Base-by-base conservation (phyloP, 805 yeast species). In the Candida sithepensis region DNA sequence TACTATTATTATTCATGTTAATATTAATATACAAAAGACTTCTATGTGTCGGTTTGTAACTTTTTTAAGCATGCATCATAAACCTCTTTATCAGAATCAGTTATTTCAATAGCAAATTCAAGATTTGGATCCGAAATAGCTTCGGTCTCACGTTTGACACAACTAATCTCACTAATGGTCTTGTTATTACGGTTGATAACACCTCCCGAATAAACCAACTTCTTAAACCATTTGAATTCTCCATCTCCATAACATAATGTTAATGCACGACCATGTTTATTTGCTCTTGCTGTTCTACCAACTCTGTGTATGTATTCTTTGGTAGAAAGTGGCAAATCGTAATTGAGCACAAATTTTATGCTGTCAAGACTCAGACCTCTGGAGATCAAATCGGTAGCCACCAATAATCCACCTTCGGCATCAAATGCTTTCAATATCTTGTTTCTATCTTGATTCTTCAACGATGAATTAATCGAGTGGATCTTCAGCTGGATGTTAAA, bases 211-310 rank as follows among this genome's bases (percentile, higher is more conserved):
- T 63, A 65, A 57, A 73, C 73, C 26, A 76, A 57, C 46, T 66
- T 74, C 43, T 71, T 71, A 50, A 75, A 74, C 85, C 88, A 85
- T 54, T 75, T 81, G 43, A 71, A 73, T 57, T 94, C 98, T 45
- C 90, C 91, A 46, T 79, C 80, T 24, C 96, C 95, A 49, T 81
- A 73, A n/a, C 83, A 72, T 22, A 92, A 64, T 41, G 81, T 85
- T 62, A 82, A 78, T 0, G 96, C 96, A 33, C 71, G 69, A 62
- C 99, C 99, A 0, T 55, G 44, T 32, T 82, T 78, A 44, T 85
- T 84, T 2, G 99, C 99, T 69, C 99, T 81, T 2, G 98, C 97
- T 0, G 98, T 91, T 71, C 99, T 83, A 37, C 99, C 99, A 36
- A 90, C 89, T 59, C 99, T 78, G 67, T 94, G 99, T 23, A 94